phyloP scores from a whole-genome alignment of 23 red algal species.

The Chondrus crispus region DNA sequence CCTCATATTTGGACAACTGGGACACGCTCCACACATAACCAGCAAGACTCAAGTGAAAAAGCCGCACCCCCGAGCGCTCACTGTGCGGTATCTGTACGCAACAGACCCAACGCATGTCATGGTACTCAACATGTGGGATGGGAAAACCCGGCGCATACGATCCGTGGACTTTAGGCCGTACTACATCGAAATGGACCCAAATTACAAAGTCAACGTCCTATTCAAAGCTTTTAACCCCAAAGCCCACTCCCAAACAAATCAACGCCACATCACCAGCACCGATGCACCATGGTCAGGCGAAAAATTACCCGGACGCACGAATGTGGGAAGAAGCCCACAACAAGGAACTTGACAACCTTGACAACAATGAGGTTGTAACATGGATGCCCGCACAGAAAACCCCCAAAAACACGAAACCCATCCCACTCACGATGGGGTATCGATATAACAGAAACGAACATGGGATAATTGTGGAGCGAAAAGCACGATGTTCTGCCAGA shows the following conservation, averaged over 20 bases:
- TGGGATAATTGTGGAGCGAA: background rate
- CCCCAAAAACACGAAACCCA: background rate
- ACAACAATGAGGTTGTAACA: background rate
- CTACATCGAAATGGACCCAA: background rate
- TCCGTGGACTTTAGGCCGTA: conserved; percentile 25
- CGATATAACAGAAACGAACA: background rate
- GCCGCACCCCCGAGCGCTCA: too few relatives aligned
- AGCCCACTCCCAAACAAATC: background rate
- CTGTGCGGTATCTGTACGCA: too few relatives aligned
- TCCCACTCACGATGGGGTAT: background rate
- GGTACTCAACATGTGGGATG: background rate
- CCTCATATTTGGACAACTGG: too few relatives aligned
- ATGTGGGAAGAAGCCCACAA: background rate
- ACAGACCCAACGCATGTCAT: background rate
- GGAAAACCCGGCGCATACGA: background rate
- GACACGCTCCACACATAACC: too few relatives aligned
- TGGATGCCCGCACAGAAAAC: background rate
- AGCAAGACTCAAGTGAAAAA: too few relatives aligned
- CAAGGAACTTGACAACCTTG: background rate
- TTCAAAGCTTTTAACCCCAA: background rate
- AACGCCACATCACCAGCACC: background rate
- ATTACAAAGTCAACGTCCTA: background rate
- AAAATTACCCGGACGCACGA: background rate
- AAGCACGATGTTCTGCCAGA: background rate
- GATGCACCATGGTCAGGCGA: background rate